Evolutionary conservation across 495 filamentous ascomycete genomes (phyloP).

Genomic region (Lichenothelia convexa): DNA sequence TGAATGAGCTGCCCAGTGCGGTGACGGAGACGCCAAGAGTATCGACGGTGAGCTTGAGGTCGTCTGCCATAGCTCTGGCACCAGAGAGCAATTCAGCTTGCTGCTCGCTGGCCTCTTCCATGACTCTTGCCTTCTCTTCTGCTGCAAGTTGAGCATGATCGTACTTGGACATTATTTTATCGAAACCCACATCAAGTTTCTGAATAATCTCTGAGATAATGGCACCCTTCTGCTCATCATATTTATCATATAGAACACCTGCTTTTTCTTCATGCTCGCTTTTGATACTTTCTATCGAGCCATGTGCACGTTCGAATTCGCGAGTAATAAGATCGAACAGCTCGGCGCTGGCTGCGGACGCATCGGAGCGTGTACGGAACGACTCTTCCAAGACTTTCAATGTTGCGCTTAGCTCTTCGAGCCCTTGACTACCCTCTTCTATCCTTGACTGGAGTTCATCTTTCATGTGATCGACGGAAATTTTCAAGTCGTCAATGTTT

Average conservation of each 20-base stretch:
- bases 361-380: conserved; percentile 26
- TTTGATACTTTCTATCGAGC: conserved; percentile 47
- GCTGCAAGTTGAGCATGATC: conserved; percentile 56
- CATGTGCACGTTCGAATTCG: conserved; percentile 64
- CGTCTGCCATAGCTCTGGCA: conserved; percentile 65
- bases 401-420: conserved; percentile 35
- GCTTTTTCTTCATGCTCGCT: conserved; percentile 63
- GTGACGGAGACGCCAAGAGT: conserved; percentile 53
- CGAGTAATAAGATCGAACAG: conserved; percentile 58
- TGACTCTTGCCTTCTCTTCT: conserved; percentile 48
- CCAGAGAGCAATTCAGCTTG: conserved; percentile 49
- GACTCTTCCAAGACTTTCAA: conserved; percentile 24
- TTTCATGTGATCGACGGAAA: conserved; percentile 38
- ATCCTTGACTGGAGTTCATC: conserved; percentile 47
- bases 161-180: conserved; percentile 59
- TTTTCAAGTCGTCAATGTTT: conserved; percentile 39
- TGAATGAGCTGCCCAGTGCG: conserved; percentile 26
- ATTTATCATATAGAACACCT: conserved; percentile 46
- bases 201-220: conserved; percentile 36
- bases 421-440: conserved; percentile 34
- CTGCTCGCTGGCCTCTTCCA: conserved; percentile 44
- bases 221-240: conserved; percentile 40
- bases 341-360: conserved; percentile 52
- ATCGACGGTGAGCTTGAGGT: conserved; percentile 66
- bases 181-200: conserved; percentile 67